phyloP scores from a whole-genome alignment of 106 monocot species.

The Chionographis japonica region DNA sequence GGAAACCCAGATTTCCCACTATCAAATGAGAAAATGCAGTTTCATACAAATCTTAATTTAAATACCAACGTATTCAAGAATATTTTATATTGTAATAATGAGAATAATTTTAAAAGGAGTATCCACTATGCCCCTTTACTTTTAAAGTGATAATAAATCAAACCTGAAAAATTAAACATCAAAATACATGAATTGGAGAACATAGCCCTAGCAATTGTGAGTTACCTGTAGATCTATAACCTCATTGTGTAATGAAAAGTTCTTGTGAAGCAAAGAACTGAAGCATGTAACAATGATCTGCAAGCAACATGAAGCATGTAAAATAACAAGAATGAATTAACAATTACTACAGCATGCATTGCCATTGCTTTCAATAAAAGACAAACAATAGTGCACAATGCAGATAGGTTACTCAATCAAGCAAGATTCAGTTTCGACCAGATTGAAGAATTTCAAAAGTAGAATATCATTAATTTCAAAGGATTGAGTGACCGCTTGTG shows the following conservation, averaged over 20 bases:
- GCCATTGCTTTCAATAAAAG: neutral
- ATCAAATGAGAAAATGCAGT: too few relatives aligned
- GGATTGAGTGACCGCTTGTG: too few relatives aligned
- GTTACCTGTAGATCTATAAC: conserved; percentile 39
- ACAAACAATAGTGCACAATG: neutral
- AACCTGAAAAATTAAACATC: neutral
- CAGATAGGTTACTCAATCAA: neutral
- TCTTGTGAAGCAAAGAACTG: conserved; percentile 47
- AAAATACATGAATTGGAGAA: neutral
- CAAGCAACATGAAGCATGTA: neutral
- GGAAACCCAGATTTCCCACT: too few relatives aligned
- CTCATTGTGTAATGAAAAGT: conserved; percentile 36
- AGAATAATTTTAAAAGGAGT: neutral
- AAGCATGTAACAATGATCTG: conserved; percentile 36
- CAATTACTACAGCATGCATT: neutral
- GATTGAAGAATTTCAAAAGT: too few relatives aligned
- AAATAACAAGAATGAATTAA: neutral
- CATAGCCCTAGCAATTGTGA: too few relatives aligned
- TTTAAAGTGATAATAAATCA: neutral
- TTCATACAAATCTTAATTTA: too few relatives aligned
- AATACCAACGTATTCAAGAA: too few relatives aligned
- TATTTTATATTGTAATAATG: too few relatives aligned
- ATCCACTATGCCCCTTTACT: too few relatives aligned
- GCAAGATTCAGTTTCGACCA: too few relatives aligned
- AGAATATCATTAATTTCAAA: too few relatives aligned